A percentile compares a stretch with the other conserved stretches of the same genome.
phyloP scores from a whole-genome alignment of 2,329 filamentous ascomycete genomes.

The Colletotrichum eleusines region DNA sequence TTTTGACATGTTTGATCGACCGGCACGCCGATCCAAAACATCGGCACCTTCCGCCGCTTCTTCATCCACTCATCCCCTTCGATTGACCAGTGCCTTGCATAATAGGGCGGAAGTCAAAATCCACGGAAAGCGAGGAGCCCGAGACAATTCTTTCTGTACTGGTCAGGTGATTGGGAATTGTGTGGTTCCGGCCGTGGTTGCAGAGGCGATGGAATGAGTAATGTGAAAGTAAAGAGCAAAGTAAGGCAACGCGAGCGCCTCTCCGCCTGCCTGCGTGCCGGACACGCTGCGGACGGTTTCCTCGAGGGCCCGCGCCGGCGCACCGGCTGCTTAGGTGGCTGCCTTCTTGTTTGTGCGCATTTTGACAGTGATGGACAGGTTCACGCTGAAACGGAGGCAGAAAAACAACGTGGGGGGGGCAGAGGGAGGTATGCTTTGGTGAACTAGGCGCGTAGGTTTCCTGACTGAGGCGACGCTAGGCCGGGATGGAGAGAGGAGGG shows the following conservation, averaged over 20 bases:
- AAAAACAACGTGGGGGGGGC: background rate
- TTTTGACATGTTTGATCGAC: slow-evolving; percentile 14
- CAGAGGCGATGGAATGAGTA: background rate
- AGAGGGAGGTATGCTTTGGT: too few species aligned
- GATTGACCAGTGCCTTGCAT: background rate
- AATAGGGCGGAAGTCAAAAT: slow-evolving; percentile 1
- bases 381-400: slow-evolving; percentile 20
- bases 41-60: slow-evolving; percentile 8
- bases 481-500: background rate
- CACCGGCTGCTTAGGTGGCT: slow-evolving; percentile 7
- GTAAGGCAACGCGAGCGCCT: background rate
- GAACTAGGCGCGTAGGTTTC: too few species aligned
- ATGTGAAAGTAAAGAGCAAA: background rate
- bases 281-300: background rate
- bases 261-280: background rate
- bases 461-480: background rate
- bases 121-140: background rate
- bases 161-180: background rate
- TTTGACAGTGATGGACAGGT: slow-evolving; percentile 1
- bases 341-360: background rate
- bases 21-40: slow-evolving; percentile 14
- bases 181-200: too few species aligned
- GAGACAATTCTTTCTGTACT: background rate
- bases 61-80: too few species aligned
- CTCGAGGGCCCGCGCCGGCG: background rate